Evolutionary conservation across 768 basidiomycete species (phyloP).

Genomic region (Amanita phalloides): DNA sequence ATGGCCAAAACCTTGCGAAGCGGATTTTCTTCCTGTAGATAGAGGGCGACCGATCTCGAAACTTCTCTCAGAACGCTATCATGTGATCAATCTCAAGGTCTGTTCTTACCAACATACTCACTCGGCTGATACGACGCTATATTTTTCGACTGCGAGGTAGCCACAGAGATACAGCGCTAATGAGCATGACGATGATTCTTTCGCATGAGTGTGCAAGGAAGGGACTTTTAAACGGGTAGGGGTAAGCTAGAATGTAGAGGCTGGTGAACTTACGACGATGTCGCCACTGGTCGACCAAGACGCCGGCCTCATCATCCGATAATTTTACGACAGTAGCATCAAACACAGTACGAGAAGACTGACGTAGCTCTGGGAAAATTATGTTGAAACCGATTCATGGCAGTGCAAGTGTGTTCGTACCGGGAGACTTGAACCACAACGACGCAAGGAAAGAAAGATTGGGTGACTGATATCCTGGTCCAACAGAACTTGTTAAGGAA

Average conservation of each 20-base stretch:
- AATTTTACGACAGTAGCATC: constrained; percentile 62
- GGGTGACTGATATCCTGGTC: constrained; percentile 51
- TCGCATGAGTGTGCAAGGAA: constrained; percentile 46
- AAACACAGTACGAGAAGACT: constrained; percentile 69
- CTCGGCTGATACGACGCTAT: constrained; percentile 65
- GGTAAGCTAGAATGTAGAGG: not conserved
- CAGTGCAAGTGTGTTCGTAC: constrained; percentile 27
- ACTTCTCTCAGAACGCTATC: constrained; percentile 71
- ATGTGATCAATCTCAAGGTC: not conserved
- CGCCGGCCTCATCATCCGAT: constrained; percentile 54
- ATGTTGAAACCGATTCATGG: constrained; percentile 1
- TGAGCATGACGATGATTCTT: constrained; percentile 47
- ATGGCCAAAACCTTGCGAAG: constrained; percentile 65
- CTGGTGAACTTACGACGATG: constrained; percentile 34
- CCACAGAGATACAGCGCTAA: constrained; percentile 76
- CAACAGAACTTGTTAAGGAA: constrained; percentile 53
- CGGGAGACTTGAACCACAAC: constrained; percentile 66
- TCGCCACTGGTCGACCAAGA: constrained; percentile 53
- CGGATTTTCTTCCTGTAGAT: constrained; percentile 64
- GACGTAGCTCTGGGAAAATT: constrained; percentile 56
- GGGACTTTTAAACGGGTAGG: constrained; percentile 34
- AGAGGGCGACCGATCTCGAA: constrained; percentile 70
- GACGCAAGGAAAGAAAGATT: constrained; percentile 63
- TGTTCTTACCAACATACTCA: constrained; percentile 18
- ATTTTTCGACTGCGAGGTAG: constrained; percentile 72